A percentile compares a stretch with the other conserved stretches of the same genome.
These are phyloP conservation scores for Fonsecaea erecta DNA, from an alignment of 2,329 filamentous ascomycete genomes.

Conservation along the genomic window DNA sequence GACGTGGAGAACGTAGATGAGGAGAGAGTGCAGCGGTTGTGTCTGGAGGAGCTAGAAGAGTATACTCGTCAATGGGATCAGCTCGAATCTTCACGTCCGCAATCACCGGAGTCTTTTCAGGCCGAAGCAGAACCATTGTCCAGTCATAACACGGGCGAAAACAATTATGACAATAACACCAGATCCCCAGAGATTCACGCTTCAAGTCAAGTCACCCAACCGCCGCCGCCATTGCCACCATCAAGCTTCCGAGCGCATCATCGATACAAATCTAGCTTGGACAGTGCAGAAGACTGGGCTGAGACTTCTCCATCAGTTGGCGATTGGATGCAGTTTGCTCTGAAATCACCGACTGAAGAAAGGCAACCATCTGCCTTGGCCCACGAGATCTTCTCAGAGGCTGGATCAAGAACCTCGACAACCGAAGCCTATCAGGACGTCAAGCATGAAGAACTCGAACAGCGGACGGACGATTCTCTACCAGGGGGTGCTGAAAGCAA, in stretches of 20 bases:
- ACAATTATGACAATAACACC: background rate
- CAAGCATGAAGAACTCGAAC: background rate
- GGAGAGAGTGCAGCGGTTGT: constrained; percentile 60
- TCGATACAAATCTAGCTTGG: constrained; percentile 49
- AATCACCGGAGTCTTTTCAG: constrained; percentile 16
- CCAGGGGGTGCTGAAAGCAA: constrained; percentile 8
- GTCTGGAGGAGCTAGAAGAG: constrained; percentile 54
- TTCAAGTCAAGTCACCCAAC: background rate
- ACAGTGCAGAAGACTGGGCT: constrained; percentile 54
- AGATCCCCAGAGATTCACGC: background rate
- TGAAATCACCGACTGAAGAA: constrained; percentile 22
- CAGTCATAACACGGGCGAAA: background rate
- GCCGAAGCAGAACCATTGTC: constrained; percentile 3
- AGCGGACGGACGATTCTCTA: background rate
- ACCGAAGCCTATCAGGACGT: constrained; percentile 1
- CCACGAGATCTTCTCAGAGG: constrained; percentile 17
- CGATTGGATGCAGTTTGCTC: constrained; percentile 55
- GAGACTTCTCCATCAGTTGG: constrained; percentile 55
- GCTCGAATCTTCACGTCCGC: constrained; percentile 14
- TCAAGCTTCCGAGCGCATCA: constrained; percentile 34
- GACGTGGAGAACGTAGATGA: constrained; percentile 60
- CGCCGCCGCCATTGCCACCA: constrained; percentile 20
- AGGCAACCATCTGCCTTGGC: constrained; percentile 24
- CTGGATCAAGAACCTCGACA: constrained; percentile 2
- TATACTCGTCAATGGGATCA: constrained; percentile 26